Base-by-base conservation (phyloP, 208 protist genomes). In the Leishmania amazonensis region DNA sequence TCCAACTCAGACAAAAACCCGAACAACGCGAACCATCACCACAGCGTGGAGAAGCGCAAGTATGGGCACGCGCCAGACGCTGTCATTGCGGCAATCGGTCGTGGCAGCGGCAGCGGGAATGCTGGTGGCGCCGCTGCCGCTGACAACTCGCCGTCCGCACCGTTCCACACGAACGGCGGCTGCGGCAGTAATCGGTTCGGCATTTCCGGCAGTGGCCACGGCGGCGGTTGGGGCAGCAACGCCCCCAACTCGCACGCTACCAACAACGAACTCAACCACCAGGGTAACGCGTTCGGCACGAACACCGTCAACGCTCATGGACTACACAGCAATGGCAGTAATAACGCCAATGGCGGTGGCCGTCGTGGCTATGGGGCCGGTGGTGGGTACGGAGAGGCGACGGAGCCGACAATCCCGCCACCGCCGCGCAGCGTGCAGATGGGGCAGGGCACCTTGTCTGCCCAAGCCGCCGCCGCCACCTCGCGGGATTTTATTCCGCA, bases 381-480 rank as follows among this genome's bases (percentile, higher is more conserved):
- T 51, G 47, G 49, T 73, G 49, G 31, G 19, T 68, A 72, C 40
- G 40, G 70, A 64, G 82, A 79, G 62, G 57, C 65, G 0, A 58
- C 31, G 3, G 82, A 82, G 57, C 57, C 82, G 53, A 79, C 82
- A 58, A 82, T 85, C 53, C 82, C 82, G 73, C 82, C 82, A 35
- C 82, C 82, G 6, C 82, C 82, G 42, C 82, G 82, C 53, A 85
- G 82, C 54, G 82, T 85, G 73, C 82, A 85, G 78, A 85, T 85
- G 73, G 64, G 78, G 9, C 82, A 85, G 54, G 77, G 82, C 2
- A 80, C 74, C 24, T 49, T 85, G 62, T 49, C 62, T 49, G 49
- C 82, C n/a, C 82, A 81, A 38, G 21, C 35, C 54, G 3, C 82
- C 4, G 35, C 76, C 13, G 49, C 53, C 3, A 62, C 73, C 49